A percentile compares a stretch with the other conserved stretches of the same genome.
Evolutionary conservation across 1,284 basidiomycete species (phyloP).

Genomic region (Leccinum insolens): DNA sequence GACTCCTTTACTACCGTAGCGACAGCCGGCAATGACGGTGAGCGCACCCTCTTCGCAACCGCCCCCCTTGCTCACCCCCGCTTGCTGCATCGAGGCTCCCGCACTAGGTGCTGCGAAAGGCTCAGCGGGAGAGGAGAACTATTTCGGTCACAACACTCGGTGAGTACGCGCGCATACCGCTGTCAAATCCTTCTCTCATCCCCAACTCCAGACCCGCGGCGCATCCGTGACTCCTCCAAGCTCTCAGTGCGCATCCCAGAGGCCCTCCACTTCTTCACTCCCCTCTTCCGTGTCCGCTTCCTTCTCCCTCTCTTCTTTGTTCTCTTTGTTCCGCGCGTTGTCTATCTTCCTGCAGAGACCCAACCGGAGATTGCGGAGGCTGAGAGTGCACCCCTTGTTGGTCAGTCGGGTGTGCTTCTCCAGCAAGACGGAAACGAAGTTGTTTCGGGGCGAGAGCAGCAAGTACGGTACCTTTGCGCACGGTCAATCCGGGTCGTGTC

Average conservation of each 20-base stretch:
- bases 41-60: too few species aligned
- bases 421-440: slow-evolving; percentile 31
- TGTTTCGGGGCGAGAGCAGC: slow-evolving; percentile 31
- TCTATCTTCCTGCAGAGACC: slow-evolving; percentile 51
- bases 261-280: slow-evolving; percentile 45
- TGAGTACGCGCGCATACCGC: slow-evolving; percentile 32
- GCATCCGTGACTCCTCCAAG: slow-evolving; percentile 37
- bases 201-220: slow-evolving; percentile 17
- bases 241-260: slow-evolving; percentile 41
- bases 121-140: too few species aligned
- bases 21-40: too few species aligned
- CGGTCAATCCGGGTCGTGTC: slow-evolving; percentile 11
- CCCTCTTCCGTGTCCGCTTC: slow-evolving; percentile 65
- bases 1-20: too few species aligned
- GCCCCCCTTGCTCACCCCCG: too few species aligned
- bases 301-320: slow-evolving; percentile 60
- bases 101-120: too few species aligned
- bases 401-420: slow-evolving; percentile 29
- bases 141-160: slow-evolving; percentile 48
- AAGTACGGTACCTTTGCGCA: slow-evolving; percentile 71
- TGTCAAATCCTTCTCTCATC: neutral
- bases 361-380: slow-evolving; percentile 22
- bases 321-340: slow-evolving; percentile 60
- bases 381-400: slow-evolving; percentile 33
- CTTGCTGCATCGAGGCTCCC: too few species aligned